These are phyloP conservation scores for Dissophora globulifera DNA, from an alignment of 192 early-diverging fungal species.

Conservation along the genomic window DNA sequence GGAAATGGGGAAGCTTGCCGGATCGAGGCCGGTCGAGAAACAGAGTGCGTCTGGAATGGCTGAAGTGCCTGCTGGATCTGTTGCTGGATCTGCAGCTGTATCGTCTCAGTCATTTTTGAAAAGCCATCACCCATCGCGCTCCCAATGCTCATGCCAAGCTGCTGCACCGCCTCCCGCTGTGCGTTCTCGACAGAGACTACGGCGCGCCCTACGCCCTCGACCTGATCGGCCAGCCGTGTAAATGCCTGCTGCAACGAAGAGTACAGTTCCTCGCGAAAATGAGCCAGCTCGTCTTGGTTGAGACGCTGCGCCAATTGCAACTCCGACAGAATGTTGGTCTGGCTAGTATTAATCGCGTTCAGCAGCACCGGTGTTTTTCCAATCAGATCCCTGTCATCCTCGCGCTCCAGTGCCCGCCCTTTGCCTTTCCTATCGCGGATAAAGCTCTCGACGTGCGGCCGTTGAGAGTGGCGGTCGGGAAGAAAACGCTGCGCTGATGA, in stretches of 20 bases:
- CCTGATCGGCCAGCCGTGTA: constrained; percentile 37
- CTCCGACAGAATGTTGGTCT: constrained; percentile 49
- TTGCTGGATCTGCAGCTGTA: constrained; percentile 34
- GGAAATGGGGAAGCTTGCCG: constrained; percentile 20
- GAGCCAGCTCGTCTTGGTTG: constrained; percentile 26
- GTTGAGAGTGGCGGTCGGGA: constrained; percentile 1
- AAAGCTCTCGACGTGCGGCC: constrained; percentile 21
- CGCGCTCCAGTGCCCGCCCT: constrained; percentile 16
- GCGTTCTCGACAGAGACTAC: constrained; percentile 24
- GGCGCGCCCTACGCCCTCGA: constrained; percentile 33
- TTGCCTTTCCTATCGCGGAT: constrained; percentile 43
- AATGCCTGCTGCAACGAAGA: constrained; percentile 39
- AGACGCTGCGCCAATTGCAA: constrained; percentile 25
- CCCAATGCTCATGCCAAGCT: constrained; percentile 31
- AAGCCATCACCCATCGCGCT: constrained; percentile 38
- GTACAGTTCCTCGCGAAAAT: constrained; percentile 43
- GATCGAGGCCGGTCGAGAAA: constrained; percentile 24
- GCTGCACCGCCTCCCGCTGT: constrained; percentile 27
- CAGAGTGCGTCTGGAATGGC: constrained; percentile 5
- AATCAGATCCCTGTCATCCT: constrained; percentile 19
- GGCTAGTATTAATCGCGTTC: constrained; percentile 45
- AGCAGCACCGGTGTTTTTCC: constrained; percentile 38
- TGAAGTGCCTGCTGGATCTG: constrained; percentile 22
- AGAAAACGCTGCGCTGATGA: constrained; percentile 8
- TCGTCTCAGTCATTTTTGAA: constrained; percentile 29